Evolutionary conservation across 164 flowering plant genomes (phyloP).

Genomic region (Umbellularia californica): DNA sequence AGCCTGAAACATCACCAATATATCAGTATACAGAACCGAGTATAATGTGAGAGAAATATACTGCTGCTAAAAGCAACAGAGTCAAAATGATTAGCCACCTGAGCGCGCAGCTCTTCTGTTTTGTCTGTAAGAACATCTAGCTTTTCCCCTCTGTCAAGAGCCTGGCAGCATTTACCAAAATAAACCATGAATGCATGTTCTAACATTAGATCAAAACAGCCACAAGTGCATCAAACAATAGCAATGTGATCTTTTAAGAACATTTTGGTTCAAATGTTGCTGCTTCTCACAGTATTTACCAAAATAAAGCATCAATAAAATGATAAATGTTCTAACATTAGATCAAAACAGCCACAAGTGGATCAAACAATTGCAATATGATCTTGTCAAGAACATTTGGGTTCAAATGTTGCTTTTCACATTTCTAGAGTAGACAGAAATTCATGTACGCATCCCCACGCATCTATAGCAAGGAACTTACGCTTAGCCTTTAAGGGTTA

Average conservation of each 20-base stretch:
- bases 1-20: slow-evolving; percentile 49
- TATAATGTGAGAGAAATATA: not conserved
- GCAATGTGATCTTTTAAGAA: no score
- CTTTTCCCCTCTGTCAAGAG: slow-evolving; percentile 71
- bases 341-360: no score
- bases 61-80: not conserved
- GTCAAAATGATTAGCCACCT: slow-evolving; percentile 32
- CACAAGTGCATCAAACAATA: no score
- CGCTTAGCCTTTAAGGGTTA: no score
- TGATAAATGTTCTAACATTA: not conserved
- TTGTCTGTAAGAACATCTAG: slow-evolving; percentile 60
- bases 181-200: not conserved
- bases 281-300: slow-evolving; percentile 7
- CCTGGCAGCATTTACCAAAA: slow-evolving; percentile 36
- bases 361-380: no score
- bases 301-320: not conserved
- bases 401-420: no score
- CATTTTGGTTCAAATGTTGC: no score
- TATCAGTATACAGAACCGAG: no score
- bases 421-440: no score
- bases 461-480: no score
- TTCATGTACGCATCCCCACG: no score
- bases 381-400: no score
- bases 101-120: slow-evolving; percentile 60
- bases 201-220: not conserved